Evolutionary conservation across 306 rosid genomes (phyloP), one percentile per base, ranked within the genome.

Genomic region (Senna tora): DNA sequence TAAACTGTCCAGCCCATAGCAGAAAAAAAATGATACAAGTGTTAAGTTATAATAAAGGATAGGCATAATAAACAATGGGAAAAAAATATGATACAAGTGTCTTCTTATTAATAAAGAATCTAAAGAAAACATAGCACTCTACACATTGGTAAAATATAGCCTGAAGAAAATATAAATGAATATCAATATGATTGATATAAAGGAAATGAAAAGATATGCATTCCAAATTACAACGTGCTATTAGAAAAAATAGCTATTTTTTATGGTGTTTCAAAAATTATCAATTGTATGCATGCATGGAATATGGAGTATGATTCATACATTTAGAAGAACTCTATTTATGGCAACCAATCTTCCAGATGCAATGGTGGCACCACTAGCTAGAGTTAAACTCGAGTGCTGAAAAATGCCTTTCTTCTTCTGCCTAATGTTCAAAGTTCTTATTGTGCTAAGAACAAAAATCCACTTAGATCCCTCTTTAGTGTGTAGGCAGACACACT

Each of bases 331-430:
- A 43, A 83, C 65, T 42, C 98, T 97, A 68, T 83, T 6, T 6
- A 60, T 69, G 7, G 90, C 90, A 34, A 88, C 88, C 54, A 93
- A 28, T 83, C 98, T 84, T 64, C 97, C 98, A 0, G 98, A 83
- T 6, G 97, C 84, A 72, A 84, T 84, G 77, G 93, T 88, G 64
- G 93, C 90, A 14, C 85, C 98, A 21, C 98, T 97, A 16, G 98
- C 83, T n/a, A 93, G 79, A 68, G n/a, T n/a, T n/a, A 93, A 93
- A 73, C 93, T 88, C 0, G 98, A 93, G 78, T 93, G 98, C 36
- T 93, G 98, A 72, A 93, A 93, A 16, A 49, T 68, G 17, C 98
- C 98, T 76, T 86, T 93, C 13, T 63, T 76, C 80, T 93, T 93
- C 77, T 87, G 71, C 33, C 87, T 0, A 89, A 77, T n/a, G n/a